Evolutionary conservation across 2,329 filamentous ascomycete genomes (phyloP).

Genomic region (Alternaria triticina): DNA sequence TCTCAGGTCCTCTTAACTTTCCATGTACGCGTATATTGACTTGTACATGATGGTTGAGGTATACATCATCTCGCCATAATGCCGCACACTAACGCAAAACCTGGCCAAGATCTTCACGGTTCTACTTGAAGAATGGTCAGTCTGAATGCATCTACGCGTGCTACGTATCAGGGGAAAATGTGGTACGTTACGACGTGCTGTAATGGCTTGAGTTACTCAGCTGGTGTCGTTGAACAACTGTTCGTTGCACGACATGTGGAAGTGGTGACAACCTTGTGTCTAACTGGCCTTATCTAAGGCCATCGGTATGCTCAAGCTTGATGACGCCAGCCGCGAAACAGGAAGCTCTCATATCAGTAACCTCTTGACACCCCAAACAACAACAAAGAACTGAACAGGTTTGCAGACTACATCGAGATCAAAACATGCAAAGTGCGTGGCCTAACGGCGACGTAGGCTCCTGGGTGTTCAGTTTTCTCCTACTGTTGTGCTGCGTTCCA

Average conservation of each 20-base stretch:
- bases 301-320: neutral
- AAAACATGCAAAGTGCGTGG: neutral
- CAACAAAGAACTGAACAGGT: neutral
- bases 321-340: neutral
- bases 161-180: neutral
- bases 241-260: conserved; percentile 12
- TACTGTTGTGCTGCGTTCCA: conserved; percentile 9
- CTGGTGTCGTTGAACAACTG: conserved; percentile 1
- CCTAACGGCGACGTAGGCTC: neutral
- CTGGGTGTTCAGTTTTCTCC: neutral
- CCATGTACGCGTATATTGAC: neutral
- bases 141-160: neutral
- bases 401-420: neutral
- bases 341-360: neutral
- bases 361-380: neutral
- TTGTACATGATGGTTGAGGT: neutral
- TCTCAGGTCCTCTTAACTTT: neutral
- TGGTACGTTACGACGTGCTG: conserved; percentile 14
- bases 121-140: neutral
- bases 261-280: neutral
- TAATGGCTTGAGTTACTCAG: conserved; percentile 9
- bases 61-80: neutral
- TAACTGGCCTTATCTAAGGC: neutral
- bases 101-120: neutral
- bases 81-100: neutral